Evolutionary conservation across 306 rosid species (phyloP).

Genomic region (Rubus parviflorus): DNA sequence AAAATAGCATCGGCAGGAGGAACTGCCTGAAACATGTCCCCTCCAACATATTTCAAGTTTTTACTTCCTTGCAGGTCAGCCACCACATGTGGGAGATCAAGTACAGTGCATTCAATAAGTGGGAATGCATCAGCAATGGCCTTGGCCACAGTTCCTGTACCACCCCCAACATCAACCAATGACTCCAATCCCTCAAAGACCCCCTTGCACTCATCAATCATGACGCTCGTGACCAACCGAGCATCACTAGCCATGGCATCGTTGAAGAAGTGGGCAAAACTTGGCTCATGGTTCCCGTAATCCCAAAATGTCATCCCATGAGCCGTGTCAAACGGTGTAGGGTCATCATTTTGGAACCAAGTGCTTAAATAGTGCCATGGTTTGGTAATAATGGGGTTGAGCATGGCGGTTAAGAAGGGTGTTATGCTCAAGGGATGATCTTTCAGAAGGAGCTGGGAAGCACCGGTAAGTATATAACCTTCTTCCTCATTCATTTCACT

Average conservation of each 20-base stretch:
- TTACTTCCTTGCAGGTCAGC: constrained; percentile 27
- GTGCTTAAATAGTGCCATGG: constrained; percentile 29
- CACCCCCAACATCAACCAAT: neutral
- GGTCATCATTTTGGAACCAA: constrained; percentile 42
- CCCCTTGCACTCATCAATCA: too few relatives aligned
- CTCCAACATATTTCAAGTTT: constrained; percentile 37
- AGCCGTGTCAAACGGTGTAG: constrained; percentile 1
- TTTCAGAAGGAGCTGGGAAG: constrained; percentile 41
- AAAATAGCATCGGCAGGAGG: constrained; percentile 45
- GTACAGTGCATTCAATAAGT: constrained; percentile 13
- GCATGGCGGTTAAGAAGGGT: constrained; percentile 7
- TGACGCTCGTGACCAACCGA: too few relatives aligned
- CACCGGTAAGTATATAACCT: constrained; percentile 36
- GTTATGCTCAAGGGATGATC: constrained; percentile 9
- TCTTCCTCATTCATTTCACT: neutral
- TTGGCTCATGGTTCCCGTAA: constrained; percentile 15
- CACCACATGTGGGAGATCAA: constrained; percentile 54
- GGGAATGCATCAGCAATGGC: constrained; percentile 31
- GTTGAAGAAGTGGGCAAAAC: constrained; percentile 23
- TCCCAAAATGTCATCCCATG: constrained; percentile 44
- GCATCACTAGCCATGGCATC: constrained; percentile 38
- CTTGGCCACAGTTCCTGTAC: constrained; percentile 44
- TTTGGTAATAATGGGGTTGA: constrained; percentile 22
- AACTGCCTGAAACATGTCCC: constrained; percentile 47
- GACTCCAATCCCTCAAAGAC: too few relatives aligned